These are phyloP conservation scores for Xylaria bambusicola DNA, from an alignment of 495 filamentous ascomycete species.

Conservation along the genomic window DNA sequence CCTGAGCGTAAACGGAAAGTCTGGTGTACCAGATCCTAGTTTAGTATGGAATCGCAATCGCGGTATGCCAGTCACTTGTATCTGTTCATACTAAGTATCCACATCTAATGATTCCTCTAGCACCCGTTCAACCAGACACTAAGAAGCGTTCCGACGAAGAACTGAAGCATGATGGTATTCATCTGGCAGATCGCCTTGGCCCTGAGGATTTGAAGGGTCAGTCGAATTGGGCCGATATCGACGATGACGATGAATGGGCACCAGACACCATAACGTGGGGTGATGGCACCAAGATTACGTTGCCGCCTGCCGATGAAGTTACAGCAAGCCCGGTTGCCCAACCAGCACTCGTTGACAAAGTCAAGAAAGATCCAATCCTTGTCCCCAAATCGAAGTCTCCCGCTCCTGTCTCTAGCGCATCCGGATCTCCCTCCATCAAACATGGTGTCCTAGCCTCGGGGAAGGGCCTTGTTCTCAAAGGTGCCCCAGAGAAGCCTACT, in stretches of 20 bases:
- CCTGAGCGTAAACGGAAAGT: slow-evolving; percentile 55
- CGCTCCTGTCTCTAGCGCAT: slow-evolving; percentile 34
- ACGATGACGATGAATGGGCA: slow-evolving; percentile 98
- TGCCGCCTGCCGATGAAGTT: slow-evolving; percentile 63
- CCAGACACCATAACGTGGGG: slow-evolving; percentile 96
- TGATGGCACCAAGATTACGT: slow-evolving; percentile 89
- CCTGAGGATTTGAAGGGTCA: slow-evolving; percentile 77
- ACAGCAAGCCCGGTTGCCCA: slow-evolving; percentile 41
- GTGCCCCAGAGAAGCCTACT: slow-evolving; percentile 71
- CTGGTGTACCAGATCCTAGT: slow-evolving; percentile 59
- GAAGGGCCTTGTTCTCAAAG: slow-evolving; percentile 63
- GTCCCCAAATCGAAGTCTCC: slow-evolving; percentile 42
- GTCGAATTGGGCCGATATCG: slow-evolving; percentile 96
- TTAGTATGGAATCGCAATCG: slow-evolving; percentile 98
- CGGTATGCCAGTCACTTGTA: slow-evolving; percentile 65
- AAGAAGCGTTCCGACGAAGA: slow-evolving; percentile 98
- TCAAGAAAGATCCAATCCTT: slow-evolving; percentile 20
- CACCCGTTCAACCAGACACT: slow-evolving; percentile 72
- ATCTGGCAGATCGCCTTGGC: slow-evolving; percentile 88
- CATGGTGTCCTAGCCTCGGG: slow-evolving; percentile 45
- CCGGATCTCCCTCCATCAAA: slow-evolving; percentile 42
- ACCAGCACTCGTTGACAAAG: slow-evolving; percentile 24
- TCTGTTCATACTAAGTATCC: slow-evolving; percentile 2
- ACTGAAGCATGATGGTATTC: slow-evolving; percentile 92
- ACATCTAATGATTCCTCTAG: slow-evolving; percentile 45